A percentile compares a stretch with the other conserved stretches of the same genome.
Evolutionary conservation across 192 early-diverging fungal species (phyloP).

Genomic region (Obelidium mucronatum): DNA sequence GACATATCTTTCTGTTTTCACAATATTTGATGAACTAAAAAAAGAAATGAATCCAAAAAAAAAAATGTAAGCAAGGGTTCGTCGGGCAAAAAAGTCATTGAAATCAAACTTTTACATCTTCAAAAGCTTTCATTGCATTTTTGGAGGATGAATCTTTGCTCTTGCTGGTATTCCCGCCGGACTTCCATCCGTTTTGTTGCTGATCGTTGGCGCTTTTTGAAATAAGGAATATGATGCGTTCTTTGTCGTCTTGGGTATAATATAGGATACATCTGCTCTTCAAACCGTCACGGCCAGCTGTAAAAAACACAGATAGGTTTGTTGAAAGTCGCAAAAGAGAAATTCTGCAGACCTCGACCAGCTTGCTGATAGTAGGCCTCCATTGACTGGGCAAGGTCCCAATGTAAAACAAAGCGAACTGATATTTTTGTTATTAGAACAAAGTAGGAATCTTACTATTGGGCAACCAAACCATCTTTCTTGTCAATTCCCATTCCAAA

Average conservation of each 20-base stretch:
- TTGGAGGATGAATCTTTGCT: background rate
- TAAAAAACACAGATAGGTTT: background rate
- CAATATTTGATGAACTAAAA: conserved; percentile 56
- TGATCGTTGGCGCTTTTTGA: conserved; percentile 3
- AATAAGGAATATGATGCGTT: conserved; percentile 48
- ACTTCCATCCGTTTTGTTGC: background rate
- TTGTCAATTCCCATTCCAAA: conserved; percentile 99
- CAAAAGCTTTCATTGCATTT: conserved; percentile 38
- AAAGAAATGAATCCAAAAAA: background rate
- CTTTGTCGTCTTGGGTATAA: conserved; percentile 50
- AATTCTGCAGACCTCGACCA: conserved; percentile 32
- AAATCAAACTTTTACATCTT: conserved; percentile 19
- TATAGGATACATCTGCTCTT: conserved; percentile 52
- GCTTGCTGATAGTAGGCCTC: conserved; percentile 86
- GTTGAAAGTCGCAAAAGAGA: background rate
- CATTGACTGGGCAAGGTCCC: conserved; percentile 85
- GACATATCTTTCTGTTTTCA: conserved; percentile 50
- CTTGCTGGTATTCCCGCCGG: background rate
- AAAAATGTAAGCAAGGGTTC: too few relatives aligned
- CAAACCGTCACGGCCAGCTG: conserved; percentile 60
- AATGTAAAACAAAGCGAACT: conserved; percentile 95
- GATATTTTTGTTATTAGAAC: background rate
- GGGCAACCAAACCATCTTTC: conserved; percentile 64
- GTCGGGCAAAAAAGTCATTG: too few relatives aligned
- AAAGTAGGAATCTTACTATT: background rate